Evolutionary conservation across 2,329 filamentous ascomycete genomes (phyloP).

Genomic region (Tolypocladium ophioglossoides): DNA sequence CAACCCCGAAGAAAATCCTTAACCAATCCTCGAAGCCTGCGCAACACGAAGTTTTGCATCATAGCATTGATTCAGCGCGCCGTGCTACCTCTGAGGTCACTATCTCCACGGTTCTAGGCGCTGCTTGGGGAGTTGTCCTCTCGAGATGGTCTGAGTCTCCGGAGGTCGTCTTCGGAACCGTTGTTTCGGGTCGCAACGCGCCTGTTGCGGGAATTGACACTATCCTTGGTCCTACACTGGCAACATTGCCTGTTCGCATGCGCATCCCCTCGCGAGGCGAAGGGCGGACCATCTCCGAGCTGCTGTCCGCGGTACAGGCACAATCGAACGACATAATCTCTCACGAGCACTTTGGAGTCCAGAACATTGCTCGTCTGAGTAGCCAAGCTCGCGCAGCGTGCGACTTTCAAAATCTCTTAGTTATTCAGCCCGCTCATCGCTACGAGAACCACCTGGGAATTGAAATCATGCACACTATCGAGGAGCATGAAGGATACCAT

Average conservation of each 20-base stretch:
- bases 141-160: neutral
- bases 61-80: neutral
- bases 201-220: constrained; percentile 1
- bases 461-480: neutral
- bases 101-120: neutral
- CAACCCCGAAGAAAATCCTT: neutral
- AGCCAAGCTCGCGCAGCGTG: neutral
- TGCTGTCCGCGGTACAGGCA: neutral
- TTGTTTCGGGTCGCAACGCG: neutral
- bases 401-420: constrained; percentile 3
- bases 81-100: neutral
- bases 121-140: neutral
- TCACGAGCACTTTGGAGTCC: constrained; percentile 3
- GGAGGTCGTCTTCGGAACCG: neutral
- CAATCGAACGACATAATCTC: constrained; percentile 1
- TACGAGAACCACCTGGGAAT: neutral
- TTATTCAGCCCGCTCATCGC: constrained; percentile 1
- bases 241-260: constrained; percentile 2
- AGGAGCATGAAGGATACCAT: constrained; percentile 1
- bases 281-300: neutral
- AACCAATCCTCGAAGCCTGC: neutral
- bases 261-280: neutral
- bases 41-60: neutral
- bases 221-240: constrained; percentile 3
- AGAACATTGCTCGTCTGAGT: constrained; percentile 2